A percentile compares a stretch with the other conserved stretches of the same genome.
Conservation (phyloP, 331 rosid species). For the Saraca asoca region DNA sequence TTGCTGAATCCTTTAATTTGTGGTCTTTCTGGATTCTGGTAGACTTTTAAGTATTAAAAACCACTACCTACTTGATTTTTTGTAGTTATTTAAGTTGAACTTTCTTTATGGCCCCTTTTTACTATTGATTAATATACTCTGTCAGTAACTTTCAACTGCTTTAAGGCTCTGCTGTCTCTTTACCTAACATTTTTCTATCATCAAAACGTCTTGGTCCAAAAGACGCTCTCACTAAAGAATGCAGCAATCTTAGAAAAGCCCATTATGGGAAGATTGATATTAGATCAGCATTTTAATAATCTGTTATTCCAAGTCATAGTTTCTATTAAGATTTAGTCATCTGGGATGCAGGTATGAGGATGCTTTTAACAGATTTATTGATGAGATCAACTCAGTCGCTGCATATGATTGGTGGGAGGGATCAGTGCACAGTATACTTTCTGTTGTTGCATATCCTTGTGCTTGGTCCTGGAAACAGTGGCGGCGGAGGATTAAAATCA, state of each 20-base stretch:
- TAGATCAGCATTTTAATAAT: slow-evolving; percentile 8
- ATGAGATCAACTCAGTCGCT: slow-evolving; percentile 91
- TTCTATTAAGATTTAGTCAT: slow-evolving; percentile 31
- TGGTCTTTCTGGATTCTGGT: neutral
- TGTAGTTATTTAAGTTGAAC: slow-evolving; percentile 9
- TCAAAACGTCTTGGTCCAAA: slow-evolving; percentile 19
- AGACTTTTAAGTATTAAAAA: neutral
- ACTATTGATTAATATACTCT: slow-evolving; percentile 25
- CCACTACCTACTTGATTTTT: slow-evolving; percentile 1
- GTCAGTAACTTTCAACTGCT: neutral
- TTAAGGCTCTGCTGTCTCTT: neutral
- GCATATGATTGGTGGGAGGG: slow-evolving; percentile 99
- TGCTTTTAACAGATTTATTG: slow-evolving; percentile 94
- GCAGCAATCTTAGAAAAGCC: slow-evolving; percentile 7
- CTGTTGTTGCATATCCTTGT: slow-evolving; percentile 91
- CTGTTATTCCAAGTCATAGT: slow-evolving; percentile 3
- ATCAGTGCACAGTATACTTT: slow-evolving; percentile 93
- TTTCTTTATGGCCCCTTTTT: neutral
- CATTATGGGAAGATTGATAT: slow-evolving; percentile 15
- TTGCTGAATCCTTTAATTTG: slow-evolving; percentile 1
- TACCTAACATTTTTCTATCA: slow-evolving; percentile 17
- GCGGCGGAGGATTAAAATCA: slow-evolving; percentile 81
- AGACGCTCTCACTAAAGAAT: slow-evolving; percentile 7
- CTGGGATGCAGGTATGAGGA: slow-evolving; percentile 79
- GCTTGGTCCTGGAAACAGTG: slow-evolving; percentile 99